These are phyloP conservation scores for Larix sibirica DNA, from an alignment of 83 land plant species.

Conservation along the genomic window DNA sequence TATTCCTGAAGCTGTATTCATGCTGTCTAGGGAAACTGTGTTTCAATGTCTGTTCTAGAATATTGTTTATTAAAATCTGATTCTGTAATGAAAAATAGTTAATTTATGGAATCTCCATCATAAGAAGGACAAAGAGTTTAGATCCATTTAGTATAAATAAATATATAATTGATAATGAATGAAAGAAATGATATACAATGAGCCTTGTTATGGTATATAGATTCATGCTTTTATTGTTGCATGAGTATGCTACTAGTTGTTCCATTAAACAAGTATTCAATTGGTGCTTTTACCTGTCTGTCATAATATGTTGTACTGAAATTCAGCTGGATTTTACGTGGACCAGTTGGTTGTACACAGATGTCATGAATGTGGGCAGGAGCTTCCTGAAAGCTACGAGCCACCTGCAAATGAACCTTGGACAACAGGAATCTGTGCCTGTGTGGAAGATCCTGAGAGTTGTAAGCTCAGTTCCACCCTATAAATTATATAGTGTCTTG, in stretches of 20 bases:
- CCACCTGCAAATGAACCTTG: constrained; percentile 89
- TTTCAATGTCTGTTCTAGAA: too few species aligned
- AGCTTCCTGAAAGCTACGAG: constrained; percentile 81
- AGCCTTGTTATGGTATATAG: not conserved
- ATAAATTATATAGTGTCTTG: not conserved
- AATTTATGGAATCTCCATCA: too few species aligned
- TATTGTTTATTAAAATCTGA: too few species aligned
- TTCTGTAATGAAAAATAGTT: too few species aligned
- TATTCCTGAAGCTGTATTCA: too few species aligned
- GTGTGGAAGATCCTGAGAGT: constrained; percentile 79
- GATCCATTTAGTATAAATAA: too few species aligned
- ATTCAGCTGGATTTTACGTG: constrained; percentile 1
- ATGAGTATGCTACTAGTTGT: not conserved
- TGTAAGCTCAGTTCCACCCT: constrained; percentile 48
- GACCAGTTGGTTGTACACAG: constrained; percentile 71
- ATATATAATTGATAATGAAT: too few species aligned
- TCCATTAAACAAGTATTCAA: not conserved
- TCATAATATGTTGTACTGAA: not conserved
- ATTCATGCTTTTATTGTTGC: not conserved
- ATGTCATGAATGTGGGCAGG: constrained; percentile 88
- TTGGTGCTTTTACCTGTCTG: not conserved
- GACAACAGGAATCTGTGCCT: constrained; percentile 93
- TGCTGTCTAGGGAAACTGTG: too few species aligned
- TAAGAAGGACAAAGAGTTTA: too few species aligned
- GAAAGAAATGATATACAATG: too few species aligned